Evolutionary conservation across 176 grass and related monocot species (phyloP).

Genomic region (Paspalum notatum): DNA sequence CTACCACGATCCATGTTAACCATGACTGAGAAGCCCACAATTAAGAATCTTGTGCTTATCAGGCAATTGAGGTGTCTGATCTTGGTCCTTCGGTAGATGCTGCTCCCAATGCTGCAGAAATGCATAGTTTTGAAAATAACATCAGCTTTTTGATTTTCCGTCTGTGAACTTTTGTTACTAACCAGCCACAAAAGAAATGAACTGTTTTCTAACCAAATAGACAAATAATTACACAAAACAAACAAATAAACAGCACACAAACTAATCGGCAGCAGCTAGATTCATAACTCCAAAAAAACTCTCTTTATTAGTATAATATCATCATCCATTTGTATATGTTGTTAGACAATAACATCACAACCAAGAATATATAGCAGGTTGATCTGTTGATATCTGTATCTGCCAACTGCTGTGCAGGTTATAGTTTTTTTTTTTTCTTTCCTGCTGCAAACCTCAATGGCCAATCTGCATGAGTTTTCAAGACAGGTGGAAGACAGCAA

Average conservation of each 20-base stretch:
- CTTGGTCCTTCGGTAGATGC: neutral
- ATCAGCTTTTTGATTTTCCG: neutral
- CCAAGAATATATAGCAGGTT: neutral
- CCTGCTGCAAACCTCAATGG: neutral
- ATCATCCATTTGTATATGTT: neutral
- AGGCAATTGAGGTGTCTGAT: neutral
- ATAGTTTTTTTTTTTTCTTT: neutral
- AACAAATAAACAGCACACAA: neutral
- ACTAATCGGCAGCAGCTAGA: neutral
- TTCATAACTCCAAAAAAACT: neutral
- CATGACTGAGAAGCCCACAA: neutral
- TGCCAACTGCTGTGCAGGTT: neutral
- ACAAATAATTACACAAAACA: neutral
- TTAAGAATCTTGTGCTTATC: neutral
- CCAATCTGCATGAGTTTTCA: neutral
- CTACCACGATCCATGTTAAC: neutral
- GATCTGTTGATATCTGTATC: neutral
- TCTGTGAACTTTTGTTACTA: neutral
- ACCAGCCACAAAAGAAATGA: neutral
- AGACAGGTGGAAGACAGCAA: neutral
- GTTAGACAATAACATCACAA: neutral
- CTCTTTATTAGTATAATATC: neutral
- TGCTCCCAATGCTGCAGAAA: constrained; percentile 1
- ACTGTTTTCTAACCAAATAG: neutral
- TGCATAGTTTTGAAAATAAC: neutral